These are phyloP conservation scores for Trichopus zeylanicus DNA, from an alignment of 116 monocot species.

Conservation along the genomic window DNA sequence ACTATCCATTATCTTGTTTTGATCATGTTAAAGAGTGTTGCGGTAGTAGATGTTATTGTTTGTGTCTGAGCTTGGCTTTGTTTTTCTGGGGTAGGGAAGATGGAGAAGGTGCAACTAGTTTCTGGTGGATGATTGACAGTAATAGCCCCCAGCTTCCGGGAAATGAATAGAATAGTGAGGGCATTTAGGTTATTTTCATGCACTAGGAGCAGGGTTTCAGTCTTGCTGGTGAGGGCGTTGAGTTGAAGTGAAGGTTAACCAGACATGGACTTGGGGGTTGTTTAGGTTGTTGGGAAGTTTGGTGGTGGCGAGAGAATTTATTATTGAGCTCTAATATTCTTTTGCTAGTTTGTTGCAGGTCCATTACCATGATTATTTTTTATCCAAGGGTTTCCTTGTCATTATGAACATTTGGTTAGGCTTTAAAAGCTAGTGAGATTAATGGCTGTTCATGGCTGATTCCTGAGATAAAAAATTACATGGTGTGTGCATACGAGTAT, in stretches of 20 bases:
- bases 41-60: background rate
- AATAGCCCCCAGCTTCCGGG: too few species aligned
- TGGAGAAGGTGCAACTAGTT: background rate
- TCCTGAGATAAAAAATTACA: too few species aligned
- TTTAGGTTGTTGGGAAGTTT: background rate
- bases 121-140: background rate
- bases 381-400: background rate
- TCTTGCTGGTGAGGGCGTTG: background rate
- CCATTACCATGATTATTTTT: background rate
- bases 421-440: background rate
- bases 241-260: slow-evolving; percentile 1
- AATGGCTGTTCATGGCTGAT: too few species aligned
- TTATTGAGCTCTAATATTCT: background rate
- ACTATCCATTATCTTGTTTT: background rate
- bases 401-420: background rate
- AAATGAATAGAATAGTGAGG: too few species aligned
- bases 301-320: background rate
- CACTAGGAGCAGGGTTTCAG: too few species aligned
- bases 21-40: background rate
- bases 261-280: background rate
- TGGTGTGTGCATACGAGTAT: too few species aligned
- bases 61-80: too few species aligned
- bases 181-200: too few species aligned
- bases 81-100: background rate
- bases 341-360: background rate